Percentiles rank a stretch among this genome's conserved stretches.
Conservation (phyloP, 1,139 yeast species). For the Debaryomycetaceae sp. region DNA sequence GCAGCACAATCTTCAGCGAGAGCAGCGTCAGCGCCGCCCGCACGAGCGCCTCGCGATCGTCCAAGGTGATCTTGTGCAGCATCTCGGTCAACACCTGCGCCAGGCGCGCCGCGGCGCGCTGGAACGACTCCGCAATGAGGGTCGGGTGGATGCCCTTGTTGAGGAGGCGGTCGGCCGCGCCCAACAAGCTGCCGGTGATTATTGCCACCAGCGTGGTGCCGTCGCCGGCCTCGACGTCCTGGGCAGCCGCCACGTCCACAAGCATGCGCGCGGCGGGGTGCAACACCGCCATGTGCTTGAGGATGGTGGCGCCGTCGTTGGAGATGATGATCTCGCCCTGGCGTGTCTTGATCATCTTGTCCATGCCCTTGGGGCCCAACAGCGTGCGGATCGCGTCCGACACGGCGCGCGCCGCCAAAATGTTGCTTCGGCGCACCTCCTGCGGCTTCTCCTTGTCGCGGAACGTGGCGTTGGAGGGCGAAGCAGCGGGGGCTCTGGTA, state of each 20-base stretch:
- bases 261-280: constrained; percentile 99
- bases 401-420: constrained; percentile 94
- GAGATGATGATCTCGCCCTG: constrained; percentile 91
- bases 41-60: constrained; percentile 75
- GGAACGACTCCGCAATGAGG: constrained; percentile 90
- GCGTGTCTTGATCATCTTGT: constrained; percentile 94
- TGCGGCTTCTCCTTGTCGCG: constrained; percentile 95
- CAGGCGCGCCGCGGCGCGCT: constrained; percentile 86
- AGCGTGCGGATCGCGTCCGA: constrained; percentile 98
- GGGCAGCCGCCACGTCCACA: constrained; percentile 96
- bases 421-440: constrained; percentile 91
- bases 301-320: constrained; percentile 95
- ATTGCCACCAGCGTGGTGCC: constrained; percentile 98
- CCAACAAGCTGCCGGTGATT: constrained; percentile 86
- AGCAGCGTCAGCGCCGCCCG: constrained; percentile 94
- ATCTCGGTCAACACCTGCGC: constrained; percentile 79
- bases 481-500: constrained; percentile 15
- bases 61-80: constrained; percentile 71
- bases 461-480: constrained; percentile 83
- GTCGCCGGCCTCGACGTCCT: constrained; percentile 98
- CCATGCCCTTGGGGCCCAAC: constrained; percentile 98
- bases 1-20: constrained; percentile 92
- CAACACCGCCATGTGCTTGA: constrained; percentile 94
- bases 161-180: constrained; percentile 89
- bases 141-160: constrained; percentile 95